Base-by-base conservation (phyloP, 495 filamentous ascomycete species). In the Sphaerosporella brunnea region DNA sequence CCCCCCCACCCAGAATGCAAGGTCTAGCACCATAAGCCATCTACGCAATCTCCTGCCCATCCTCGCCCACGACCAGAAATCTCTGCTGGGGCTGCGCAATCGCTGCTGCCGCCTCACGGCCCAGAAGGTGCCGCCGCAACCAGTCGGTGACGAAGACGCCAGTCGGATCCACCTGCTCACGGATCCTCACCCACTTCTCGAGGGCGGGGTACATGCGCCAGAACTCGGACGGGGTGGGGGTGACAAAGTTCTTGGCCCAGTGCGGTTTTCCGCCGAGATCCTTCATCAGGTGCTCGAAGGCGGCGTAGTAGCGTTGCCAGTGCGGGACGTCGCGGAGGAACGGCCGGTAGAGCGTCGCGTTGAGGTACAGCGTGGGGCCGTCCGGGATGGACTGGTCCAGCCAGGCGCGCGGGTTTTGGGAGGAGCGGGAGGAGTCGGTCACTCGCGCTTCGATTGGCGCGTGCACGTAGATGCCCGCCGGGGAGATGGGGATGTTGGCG, bases 281-380 rank as follows among this genome's bases (percentile, higher is more conserved):
- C 26, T 77, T 77, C 90, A 96, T 96, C 39, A 97, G 75, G 69
- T 77, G 90, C 68, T 97, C 90, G 51, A 97, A 95, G 1, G 84
- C 90, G 61, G 83, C 69, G 61, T 95, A 96, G 64, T 93, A 97
- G 23, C 85, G 73, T 47, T 72, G 67, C 43, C 64, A 69, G 61
- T 80, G 80, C 1, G 84, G 80, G 16, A 88, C 87, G 60, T 95
- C 82, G 24, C 68, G 70, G 55, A 73, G 66, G 61, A 94, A 95
- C 0, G 90, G 84, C 4, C 90, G 72, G 65, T 96, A 97, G 50
- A 97, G 79, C 10, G 88, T 93, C 13, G 90, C 88, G 55, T 97
- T 97, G 45, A 97, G 73, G 62, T 93, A 96, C 13, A 97, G 73
- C 0, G 88, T 90, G 4, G 90, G 81, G 2, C 73, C 78, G 11